A percentile compares a stretch with the other conserved stretches of the same genome.
Conservation (phyloP, 345 rosid genomes). For the Camelina laxa region DNA sequence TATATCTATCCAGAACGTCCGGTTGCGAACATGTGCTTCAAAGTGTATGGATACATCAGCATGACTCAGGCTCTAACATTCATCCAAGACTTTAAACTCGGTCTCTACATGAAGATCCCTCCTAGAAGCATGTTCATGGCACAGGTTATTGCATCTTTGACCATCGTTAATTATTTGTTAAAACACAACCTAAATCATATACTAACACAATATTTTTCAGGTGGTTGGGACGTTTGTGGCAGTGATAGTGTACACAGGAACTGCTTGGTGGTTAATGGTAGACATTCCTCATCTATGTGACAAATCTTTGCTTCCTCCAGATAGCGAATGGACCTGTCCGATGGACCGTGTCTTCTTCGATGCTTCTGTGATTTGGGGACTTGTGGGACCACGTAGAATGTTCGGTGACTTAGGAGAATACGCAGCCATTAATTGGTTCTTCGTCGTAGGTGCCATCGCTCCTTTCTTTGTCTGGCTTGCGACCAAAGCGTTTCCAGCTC, state of each 20-base stretch:
- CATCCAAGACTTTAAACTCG: constrained; percentile 75
- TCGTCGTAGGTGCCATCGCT: constrained; percentile 64
- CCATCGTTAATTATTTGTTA: not conserved
- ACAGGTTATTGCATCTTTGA: constrained; percentile 14
- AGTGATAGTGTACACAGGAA: constrained; percentile 53
- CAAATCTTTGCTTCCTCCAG: constrained; percentile 51
- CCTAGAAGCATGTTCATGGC: constrained; percentile 86
- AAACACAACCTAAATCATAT: not conserved
- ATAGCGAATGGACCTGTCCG: constrained; percentile 83
- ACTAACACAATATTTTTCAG: constrained; percentile 42
- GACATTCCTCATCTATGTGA: constrained; percentile 71
- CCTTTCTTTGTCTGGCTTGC: constrained; percentile 73
- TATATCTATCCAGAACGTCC: constrained; percentile 80
- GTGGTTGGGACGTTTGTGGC: constrained; percentile 70
- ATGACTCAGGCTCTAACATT: constrained; percentile 79
- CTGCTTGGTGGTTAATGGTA: constrained; percentile 93
- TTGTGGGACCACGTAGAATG: constrained; percentile 78
- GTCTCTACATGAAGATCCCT: constrained; percentile 95
- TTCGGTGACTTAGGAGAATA: constrained; percentile 78
- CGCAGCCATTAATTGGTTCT: constrained; percentile 69
- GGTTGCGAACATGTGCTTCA: constrained; percentile 93
- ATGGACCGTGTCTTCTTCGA: constrained; percentile 70
- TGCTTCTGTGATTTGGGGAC: constrained; percentile 90
- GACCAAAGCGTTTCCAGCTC: constrained; percentile 60
- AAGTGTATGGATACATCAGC: constrained; percentile 87